These are phyloP conservation scores for Coffea canephora DNA, from an alignment of 257 asterid genomes.

Conservation along the genomic window DNA sequence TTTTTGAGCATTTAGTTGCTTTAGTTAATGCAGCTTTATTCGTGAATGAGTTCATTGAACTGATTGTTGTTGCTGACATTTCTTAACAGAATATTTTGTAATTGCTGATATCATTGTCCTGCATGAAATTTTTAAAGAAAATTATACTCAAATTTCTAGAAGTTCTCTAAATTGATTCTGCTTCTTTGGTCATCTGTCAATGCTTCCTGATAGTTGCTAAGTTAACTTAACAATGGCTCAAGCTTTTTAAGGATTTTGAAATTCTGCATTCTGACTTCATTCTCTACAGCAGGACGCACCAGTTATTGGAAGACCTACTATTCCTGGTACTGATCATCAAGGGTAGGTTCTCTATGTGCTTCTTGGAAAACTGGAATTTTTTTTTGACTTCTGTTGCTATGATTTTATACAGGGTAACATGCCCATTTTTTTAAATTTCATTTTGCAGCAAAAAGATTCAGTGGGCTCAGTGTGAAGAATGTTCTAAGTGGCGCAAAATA, in stretches of 20 bases:
- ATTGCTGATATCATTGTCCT: neutral
- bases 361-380: slow-evolving; percentile 5
- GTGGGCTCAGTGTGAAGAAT: slow-evolving; percentile 92
- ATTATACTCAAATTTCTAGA: neutral
- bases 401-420: neutral
- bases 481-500: slow-evolving; percentile 91
- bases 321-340: slow-evolving; percentile 49
- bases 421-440: slow-evolving; percentile 6
- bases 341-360: slow-evolving; percentile 49
- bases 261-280: slow-evolving; percentile 15
- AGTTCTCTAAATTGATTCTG: neutral
- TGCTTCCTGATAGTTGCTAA: neutral
- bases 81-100: neutral
- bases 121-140: neutral
- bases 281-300: slow-evolving; percentile 61
- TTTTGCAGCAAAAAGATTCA: slow-evolving; percentile 52
- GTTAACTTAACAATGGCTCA: neutral
- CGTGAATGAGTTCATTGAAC: slow-evolving; percentile 1
- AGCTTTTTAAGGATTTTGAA: neutral
- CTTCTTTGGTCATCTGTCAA: neutral
- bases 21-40: neutral
- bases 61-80: neutral
- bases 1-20: neutral
- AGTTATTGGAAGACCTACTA: slow-evolving; percentile 88
- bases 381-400: neutral